These are phyloP conservation scores for Solanum paucissectum DNA, from an alignment of 257 asterid genomes.

Conservation along the genomic window DNA sequence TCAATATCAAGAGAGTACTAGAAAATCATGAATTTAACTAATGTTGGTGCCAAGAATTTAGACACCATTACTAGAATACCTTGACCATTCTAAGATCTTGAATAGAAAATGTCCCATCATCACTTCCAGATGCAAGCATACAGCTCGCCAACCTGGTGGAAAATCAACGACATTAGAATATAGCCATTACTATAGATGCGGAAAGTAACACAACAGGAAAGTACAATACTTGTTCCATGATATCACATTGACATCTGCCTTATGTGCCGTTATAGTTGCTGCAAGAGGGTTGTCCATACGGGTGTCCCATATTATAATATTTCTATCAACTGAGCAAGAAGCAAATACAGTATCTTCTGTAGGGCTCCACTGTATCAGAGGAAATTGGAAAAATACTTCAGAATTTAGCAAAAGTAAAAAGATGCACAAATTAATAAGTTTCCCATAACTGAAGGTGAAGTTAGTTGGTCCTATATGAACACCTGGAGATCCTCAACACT, in stretches of 20 bases:
- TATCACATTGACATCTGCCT: slow-evolving; percentile 91
- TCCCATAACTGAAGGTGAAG: not conserved
- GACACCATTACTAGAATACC: slow-evolving; percentile 23
- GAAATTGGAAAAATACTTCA: not conserved
- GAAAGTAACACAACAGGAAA: not conserved
- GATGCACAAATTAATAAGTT: not conserved
- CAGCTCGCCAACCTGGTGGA: slow-evolving; percentile 67
- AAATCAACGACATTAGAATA: slow-evolving; percentile 3
- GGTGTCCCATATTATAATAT: slow-evolving; percentile 77
- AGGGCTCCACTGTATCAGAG: slow-evolving; percentile 82
- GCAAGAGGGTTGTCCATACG: slow-evolving; percentile 79
- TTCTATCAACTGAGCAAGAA: slow-evolving; percentile 86
- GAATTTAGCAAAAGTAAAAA: not conserved
- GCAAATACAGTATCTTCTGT: slow-evolving; percentile 74
- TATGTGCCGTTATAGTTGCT: slow-evolving; percentile 60
- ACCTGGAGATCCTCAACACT: slow-evolving; percentile 95
- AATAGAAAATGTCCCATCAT: slow-evolving; percentile 86
- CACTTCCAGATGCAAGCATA: slow-evolving; percentile 94
- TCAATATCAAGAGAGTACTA: not conserved
- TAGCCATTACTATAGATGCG: not conserved
- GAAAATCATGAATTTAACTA: not conserved
- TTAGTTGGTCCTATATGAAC: not conserved
- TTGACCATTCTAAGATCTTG: slow-evolving; percentile 81
- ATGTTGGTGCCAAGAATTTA: not conserved
- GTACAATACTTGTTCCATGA: slow-evolving; percentile 85